Evolutionary conservation across 805 yeast genomes (phyloP).

Genomic region (Vanderwaltozyma tropicalis): DNA sequence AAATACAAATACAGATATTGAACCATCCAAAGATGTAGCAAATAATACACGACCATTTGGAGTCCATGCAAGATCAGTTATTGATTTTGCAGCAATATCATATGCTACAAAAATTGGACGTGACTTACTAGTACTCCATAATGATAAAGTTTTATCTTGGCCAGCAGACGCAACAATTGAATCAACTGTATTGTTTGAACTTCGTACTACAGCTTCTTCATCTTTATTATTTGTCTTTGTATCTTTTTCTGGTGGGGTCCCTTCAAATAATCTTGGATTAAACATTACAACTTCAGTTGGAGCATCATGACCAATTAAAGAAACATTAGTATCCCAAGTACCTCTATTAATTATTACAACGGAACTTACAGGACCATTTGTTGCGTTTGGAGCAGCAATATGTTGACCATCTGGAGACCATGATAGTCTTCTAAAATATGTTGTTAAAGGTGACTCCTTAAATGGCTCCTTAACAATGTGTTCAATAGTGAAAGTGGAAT

Average conservation of each 20-base stretch:
- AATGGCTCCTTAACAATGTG: slow-evolving; percentile 78
- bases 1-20: slow-evolving; percentile 58
- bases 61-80: slow-evolving; percentile 85
- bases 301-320: slow-evolving; percentile 72
- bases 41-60: slow-evolving; percentile 69
- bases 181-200: slow-evolving; percentile 28
- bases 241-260: not conserved
- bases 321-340: slow-evolving; percentile 65
- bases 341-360: slow-evolving; percentile 69
- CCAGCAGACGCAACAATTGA: slow-evolving; percentile 93
- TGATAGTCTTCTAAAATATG: slow-evolving; percentile 77
- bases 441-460: slow-evolving; percentile 77
- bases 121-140: slow-evolving; percentile 75
- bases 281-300: slow-evolving; percentile 76
- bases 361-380: slow-evolving; percentile 71
- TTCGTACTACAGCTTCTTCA: slow-evolving; percentile 6
- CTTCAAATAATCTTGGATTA: slow-evolving; percentile 55
- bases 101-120: slow-evolving; percentile 73
- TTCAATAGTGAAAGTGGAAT: slow-evolving; percentile 78
- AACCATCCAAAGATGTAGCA: slow-evolving; percentile 75
- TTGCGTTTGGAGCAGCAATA: slow-evolving; percentile 77
- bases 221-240: not conserved
- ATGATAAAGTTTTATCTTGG: slow-evolving; percentile 77
- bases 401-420: slow-evolving; percentile 91
- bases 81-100: slow-evolving; percentile 64